Percentiles rank a stretch among this genome's conserved stretches.
phyloP scores from a whole-genome alignment of 1,284 basidiomycete species.

The Sporisorium iseilematis-ciliati region DNA sequence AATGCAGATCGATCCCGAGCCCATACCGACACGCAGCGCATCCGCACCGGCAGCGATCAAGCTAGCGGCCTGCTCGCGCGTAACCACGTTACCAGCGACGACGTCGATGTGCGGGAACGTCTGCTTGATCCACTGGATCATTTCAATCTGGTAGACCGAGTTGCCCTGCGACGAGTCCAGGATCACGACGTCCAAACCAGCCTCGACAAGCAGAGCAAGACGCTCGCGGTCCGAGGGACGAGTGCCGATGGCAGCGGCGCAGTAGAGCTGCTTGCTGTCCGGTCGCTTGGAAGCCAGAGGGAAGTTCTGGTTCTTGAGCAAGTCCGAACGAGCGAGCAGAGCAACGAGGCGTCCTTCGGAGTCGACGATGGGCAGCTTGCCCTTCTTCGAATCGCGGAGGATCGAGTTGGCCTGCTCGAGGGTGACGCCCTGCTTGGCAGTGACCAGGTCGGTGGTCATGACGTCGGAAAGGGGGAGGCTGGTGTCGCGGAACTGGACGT shows the following conservation, averaged over 20 bases:
- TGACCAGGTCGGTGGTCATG: conserved; percentile 78
- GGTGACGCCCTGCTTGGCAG: conserved; percentile 72
- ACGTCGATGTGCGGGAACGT: conserved; percentile 81
- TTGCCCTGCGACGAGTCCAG: conserved; percentile 98
- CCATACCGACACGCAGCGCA: conserved; percentile 95
- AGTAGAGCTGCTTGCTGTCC: conserved; percentile 93
- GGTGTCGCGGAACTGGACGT: conserved; percentile 90
- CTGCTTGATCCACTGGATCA: conserved; percentile 93
- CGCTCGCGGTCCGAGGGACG: conserved; percentile 89
- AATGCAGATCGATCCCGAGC: conserved; percentile 97
- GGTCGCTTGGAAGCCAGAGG: conserved; percentile 94
- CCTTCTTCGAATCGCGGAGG: conserved; percentile 96
- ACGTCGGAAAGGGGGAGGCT: conserved; percentile 81
- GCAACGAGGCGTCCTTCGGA: conserved; percentile 61
- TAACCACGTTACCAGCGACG: conserved; percentile 97
- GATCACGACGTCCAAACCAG: conserved; percentile 93
- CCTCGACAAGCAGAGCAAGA: conserved; percentile 86
- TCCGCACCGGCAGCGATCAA: conserved; percentile 96
- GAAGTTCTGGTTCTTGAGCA: conserved; percentile 98
- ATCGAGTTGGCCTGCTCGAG: conserved; percentile 93
- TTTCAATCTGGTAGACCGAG: conserved; percentile 92
- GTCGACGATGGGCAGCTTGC: conserved; percentile 80
- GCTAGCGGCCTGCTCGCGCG: conserved; percentile 93
- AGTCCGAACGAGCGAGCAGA: conserved; percentile 80
- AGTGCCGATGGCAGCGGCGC: conserved; percentile 96